These are phyloP conservation scores for Nicotiana tomentosiformis DNA, from an alignment of 257 asterid genomes.

Conservation along the genomic window DNA sequence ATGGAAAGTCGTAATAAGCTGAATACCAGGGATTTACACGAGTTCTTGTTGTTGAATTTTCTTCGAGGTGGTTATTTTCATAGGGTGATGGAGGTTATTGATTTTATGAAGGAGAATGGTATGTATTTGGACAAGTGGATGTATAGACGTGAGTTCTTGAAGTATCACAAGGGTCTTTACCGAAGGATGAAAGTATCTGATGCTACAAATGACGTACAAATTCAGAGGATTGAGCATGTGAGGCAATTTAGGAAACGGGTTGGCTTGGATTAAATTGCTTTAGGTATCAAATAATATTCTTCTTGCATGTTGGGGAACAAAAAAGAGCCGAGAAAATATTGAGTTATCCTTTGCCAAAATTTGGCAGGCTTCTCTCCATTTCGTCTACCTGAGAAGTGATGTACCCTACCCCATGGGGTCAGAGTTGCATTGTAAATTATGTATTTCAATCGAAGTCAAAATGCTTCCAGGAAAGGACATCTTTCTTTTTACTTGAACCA, in stretches of 20 bases:
- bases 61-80: slow-evolving; percentile 85
- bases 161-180: slow-evolving; percentile 74
- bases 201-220: slow-evolving; percentile 63
- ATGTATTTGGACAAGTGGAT: slow-evolving; percentile 77
- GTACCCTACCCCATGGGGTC: background rate
- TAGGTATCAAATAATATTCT: background rate
- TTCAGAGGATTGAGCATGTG: slow-evolving; percentile 68
- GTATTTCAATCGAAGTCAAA: background rate
- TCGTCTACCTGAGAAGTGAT: background rate
- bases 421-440: background rate
- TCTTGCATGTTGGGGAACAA: background rate
- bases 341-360: background rate
- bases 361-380: background rate
- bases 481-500: background rate
- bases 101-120: slow-evolving; percentile 47
- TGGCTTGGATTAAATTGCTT: slow-evolving; percentile 32
- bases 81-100: slow-evolving; percentile 74
- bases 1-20: slow-evolving; percentile 27
- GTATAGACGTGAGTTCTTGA: slow-evolving; percentile 55
- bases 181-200: slow-evolving; percentile 37
- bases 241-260: slow-evolving; percentile 63
- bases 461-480: background rate
- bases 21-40: slow-evolving; percentile 56
- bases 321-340: background rate
- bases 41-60: slow-evolving; percentile 55